Evolutionary conservation across 768 basidiomycete genomes (phyloP).

Genomic region (Holtermanniella nyarrowii): DNA sequence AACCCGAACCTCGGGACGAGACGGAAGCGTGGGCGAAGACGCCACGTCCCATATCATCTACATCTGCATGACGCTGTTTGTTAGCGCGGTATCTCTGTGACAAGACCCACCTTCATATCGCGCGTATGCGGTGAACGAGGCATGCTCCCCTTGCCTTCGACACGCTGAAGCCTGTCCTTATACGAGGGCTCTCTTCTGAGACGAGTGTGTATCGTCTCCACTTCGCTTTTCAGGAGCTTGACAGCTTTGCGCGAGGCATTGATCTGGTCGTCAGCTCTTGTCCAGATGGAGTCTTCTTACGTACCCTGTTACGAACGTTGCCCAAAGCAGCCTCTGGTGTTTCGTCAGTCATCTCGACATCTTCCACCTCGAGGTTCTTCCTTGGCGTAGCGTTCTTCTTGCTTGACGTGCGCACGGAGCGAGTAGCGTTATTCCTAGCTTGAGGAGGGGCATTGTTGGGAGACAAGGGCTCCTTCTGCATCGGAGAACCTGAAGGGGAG

Average conservation of each 20-base stretch:
- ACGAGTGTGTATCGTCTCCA: constrained; percentile 33
- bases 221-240: constrained; percentile 64
- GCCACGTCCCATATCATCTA: constrained; percentile 6
- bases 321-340: neutral
- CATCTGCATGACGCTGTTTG: constrained; percentile 23
- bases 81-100: neutral
- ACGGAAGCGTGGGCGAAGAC: constrained; percentile 1
- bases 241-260: constrained; percentile 59
- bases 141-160: constrained; percentile 21
- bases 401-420: neutral
- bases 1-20: constrained; percentile 8
- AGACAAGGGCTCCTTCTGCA: constrained; percentile 1
- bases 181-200: constrained; percentile 12
- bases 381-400: neutral
- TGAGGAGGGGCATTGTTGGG: neutral
- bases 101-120: constrained; percentile 32
- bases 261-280: constrained; percentile 46
- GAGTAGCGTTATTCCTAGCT: neutral
- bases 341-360: neutral
- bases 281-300: neutral
- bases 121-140: constrained; percentile 39
- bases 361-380: neutral
- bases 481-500: constrained; percentile 20
- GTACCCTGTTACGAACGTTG: constrained; percentile 6
- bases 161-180: constrained; percentile 8